Percentiles rank a stretch among this genome's conserved stretches.
These are phyloP conservation scores for Parsonsia alboflavescens DNA, from an alignment of 257 asterid genomes.

Conservation along the genomic window DNA sequence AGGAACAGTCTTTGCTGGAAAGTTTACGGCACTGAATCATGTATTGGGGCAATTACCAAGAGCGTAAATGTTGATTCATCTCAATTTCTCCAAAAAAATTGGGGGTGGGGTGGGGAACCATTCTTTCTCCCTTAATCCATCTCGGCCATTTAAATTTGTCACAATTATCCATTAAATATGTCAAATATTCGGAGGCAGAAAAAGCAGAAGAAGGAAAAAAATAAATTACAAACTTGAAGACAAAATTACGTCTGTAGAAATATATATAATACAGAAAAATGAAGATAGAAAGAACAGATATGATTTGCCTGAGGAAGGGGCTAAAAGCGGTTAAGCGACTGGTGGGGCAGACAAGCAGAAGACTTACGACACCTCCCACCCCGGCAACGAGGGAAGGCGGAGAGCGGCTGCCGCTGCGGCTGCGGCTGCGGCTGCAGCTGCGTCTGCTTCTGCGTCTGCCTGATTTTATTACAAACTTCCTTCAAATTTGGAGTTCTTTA, in stretches of 20 bases:
- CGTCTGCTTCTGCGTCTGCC: background rate
- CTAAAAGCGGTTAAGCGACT: background rate
- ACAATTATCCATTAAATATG: background rate
- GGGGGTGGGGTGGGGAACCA: background rate
- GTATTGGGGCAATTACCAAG: background rate
- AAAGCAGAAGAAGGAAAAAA: background rate
- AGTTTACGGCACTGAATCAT: background rate
- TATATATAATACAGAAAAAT: background rate
- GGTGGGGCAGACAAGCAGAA: background rate
- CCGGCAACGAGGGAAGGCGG: conserved; percentile 10
- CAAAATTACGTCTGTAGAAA: background rate
- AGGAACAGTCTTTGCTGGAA: background rate
- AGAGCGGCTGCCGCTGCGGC: background rate
- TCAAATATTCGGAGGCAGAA: background rate
- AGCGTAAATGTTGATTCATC: background rate
- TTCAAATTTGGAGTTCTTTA: background rate
- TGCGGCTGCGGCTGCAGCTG: background rate
- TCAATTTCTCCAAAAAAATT: background rate
- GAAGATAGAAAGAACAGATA: background rate
- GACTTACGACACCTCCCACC: conserved; percentile 2
- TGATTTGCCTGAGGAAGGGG: conserved; percentile 2
- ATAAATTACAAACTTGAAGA: background rate
- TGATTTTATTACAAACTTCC: background rate
- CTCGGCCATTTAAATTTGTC: background rate
- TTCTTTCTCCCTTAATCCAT: background rate